Evolutionary conservation across 2,329 filamentous ascomycete species (phyloP).

Genomic region (Aspergillus puulaauensis): DNA sequence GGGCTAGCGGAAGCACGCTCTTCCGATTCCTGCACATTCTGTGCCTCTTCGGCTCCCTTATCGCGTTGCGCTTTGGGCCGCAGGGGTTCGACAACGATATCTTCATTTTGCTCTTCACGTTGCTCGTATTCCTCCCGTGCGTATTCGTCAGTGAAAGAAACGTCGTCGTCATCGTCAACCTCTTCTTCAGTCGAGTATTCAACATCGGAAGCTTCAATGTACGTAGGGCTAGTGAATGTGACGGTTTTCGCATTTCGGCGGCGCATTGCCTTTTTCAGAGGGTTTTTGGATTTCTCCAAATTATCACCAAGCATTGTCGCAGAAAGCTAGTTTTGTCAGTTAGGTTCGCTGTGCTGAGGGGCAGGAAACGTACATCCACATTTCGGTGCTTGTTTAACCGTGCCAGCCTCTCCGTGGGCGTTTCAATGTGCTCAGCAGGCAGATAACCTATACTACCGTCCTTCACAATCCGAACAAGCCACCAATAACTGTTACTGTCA

Average conservation of each 20-base stretch:
- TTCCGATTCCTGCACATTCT: conserved; percentile 22
- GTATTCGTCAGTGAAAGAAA: conserved; percentile 48
- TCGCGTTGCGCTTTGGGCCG: conserved; percentile 44
- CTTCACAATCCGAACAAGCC: conserved; percentile 95
- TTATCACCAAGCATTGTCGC: conserved; percentile 71
- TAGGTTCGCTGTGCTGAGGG: not conserved
- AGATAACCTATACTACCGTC: conserved; percentile 97
- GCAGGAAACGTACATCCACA: conserved; percentile 71
- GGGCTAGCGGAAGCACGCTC: conserved; percentile 31
- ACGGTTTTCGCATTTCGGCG: conserved; percentile 82
- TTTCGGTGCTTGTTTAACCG: conserved; percentile 97
- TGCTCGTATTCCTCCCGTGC: conserved; percentile 37
- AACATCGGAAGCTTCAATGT: conserved; percentile 82
- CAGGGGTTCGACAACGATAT: conserved; percentile 46
- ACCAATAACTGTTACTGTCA: conserved; percentile 99
- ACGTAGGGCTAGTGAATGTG: conserved; percentile 79
- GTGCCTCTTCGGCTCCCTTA: conserved; percentile 26
- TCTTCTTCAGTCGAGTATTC: conserved; percentile 84
- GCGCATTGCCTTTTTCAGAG: conserved; percentile 79
- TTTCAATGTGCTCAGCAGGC: conserved; percentile 97
- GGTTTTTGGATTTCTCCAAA: conserved; percentile 76
- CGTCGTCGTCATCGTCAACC: conserved; percentile 51
- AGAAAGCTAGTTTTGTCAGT: conserved; percentile 53
- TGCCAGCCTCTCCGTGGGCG: conserved; percentile 89
- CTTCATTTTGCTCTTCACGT: conserved; percentile 33